phyloP scores from a whole-genome alignment of 768 basidiomycete genomes.

The Termitomyces sp. region DNA sequence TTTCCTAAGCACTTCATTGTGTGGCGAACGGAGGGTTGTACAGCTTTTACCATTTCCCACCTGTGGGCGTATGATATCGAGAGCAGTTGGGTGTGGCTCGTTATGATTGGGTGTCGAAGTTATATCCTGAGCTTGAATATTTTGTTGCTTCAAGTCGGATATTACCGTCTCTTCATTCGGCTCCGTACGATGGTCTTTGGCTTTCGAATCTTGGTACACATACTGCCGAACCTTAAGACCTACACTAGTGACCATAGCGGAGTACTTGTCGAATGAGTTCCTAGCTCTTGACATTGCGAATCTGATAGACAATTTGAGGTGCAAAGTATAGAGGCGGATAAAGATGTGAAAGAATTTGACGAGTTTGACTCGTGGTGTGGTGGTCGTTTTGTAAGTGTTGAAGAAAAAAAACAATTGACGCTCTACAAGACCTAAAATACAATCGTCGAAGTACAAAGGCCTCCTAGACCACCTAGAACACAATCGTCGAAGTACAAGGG shows the following conservation, averaged over 20 bases:
- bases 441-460: too few species aligned
- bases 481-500: too few species aligned
- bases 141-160: background rate
- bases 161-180: background rate
- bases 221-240: background rate
- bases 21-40: background rate
- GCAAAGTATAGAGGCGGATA: too few species aligned
- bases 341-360: too few species aligned
- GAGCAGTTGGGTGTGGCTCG: background rate
- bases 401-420: background rate
- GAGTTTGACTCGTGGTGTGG: background rate
- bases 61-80: background rate
- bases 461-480: background rate
- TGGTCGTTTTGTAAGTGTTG: background rate
- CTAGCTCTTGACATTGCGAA: background rate
- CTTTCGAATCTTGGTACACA: background rate
- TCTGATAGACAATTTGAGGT: background rate
- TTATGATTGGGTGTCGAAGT: background rate
- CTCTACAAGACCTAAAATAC: background rate
- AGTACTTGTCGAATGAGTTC: background rate
- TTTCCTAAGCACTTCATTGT: background rate
- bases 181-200: background rate
- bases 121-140: background rate
- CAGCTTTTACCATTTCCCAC: background rate
- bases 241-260: background rate